A percentile compares a stretch with the other conserved stretches of the same genome.
These are phyloP conservation scores for Mortierella alpina DNA, from an alignment of 192 early-diverging fungal species.

Conservation along the genomic window DNA sequence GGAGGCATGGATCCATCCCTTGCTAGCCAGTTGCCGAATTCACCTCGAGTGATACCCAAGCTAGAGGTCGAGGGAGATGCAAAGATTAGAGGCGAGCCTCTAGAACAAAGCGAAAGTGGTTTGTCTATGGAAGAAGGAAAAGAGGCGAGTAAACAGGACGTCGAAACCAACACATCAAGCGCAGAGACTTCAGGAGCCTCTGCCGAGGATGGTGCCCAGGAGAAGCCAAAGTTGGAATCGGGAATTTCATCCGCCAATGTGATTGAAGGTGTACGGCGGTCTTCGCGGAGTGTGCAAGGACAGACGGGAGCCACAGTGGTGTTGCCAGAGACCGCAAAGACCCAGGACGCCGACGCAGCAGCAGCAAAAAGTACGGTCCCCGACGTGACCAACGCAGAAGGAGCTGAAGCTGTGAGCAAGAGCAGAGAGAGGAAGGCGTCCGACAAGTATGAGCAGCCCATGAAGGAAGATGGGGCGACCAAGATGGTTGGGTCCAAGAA, in stretches of 20 bases:
- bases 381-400: neutral
- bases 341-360: neutral
- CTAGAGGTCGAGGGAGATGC: conserved; percentile 1
- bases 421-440: conserved; percentile 16
- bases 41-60: conserved; percentile 24
- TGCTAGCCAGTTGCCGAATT: conserved; percentile 17
- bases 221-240: neutral
- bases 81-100: neutral
- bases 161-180: neutral
- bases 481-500: conserved; percentile 21
- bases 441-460: conserved; percentile 6
- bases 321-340: neutral
- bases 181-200: neutral
- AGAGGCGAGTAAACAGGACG: neutral
- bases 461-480: neutral
- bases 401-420: neutral
- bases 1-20: conserved; percentile 48
- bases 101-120: conserved; percentile 6
- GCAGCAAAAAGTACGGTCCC: neutral
- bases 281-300: conserved; percentile 32
- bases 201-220: neutral
- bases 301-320: conserved; percentile 14
- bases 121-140: neutral
- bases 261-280: conserved; percentile 22
- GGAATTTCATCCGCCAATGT: conserved; percentile 18